Conservation (phyloP, 345 rosid species). For the Nasturtium officinale region DNA sequence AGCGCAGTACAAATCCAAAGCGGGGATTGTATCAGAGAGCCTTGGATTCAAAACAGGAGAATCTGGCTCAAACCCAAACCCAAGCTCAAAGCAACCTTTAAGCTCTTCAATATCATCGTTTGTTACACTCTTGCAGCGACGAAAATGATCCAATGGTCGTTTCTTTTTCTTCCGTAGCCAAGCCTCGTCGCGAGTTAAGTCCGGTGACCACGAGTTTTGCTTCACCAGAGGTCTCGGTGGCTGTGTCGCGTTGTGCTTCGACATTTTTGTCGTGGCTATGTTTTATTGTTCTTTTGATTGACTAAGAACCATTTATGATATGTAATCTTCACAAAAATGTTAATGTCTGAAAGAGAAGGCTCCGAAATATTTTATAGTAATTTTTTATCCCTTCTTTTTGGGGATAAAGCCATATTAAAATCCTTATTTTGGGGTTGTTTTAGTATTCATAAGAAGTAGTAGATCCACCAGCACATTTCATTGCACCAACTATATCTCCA, state of each 20-base stretch:
- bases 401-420: neutral
- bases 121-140: conserved; percentile 56
- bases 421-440: conserved; percentile 17
- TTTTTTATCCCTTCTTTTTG: neutral
- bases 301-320: neutral
- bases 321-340: neutral
- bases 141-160: neutral
- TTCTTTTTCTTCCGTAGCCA: conserved; percentile 64
- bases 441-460: neutral
- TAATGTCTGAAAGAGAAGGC: neutral
- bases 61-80: conserved; percentile 70
- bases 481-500: neutral
- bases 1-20: conserved; percentile 67
- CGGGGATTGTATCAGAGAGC: conserved; percentile 66
- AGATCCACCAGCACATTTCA: neutral
- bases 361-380: neutral
- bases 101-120: conserved; percentile 84
- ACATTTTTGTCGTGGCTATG: conserved; percentile 9
- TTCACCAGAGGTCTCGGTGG: conserved; percentile 48
- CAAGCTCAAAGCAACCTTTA: conserved; percentile 76
- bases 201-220: conserved; percentile 74
- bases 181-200: conserved; percentile 60
- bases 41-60: conserved; percentile 64
- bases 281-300: neutral
- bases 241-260: conserved; percentile 36